Percentiles rank a stretch among this genome's conserved stretches.
phyloP scores from a whole-genome alignment of 768 basidiomycete species.

The Termitomyces bulborhizus region DNA sequence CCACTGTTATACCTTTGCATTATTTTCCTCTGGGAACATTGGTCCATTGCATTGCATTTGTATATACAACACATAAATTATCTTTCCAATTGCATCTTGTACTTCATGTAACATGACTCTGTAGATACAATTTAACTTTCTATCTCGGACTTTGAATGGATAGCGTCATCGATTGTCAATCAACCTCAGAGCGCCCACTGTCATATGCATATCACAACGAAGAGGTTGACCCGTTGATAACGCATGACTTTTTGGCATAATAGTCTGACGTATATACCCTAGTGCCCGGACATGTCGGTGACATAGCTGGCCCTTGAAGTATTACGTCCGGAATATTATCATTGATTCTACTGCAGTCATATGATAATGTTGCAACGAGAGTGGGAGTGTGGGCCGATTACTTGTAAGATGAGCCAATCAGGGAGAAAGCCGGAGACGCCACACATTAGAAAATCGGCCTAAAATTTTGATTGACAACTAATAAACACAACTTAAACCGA shows the following conservation, averaged over 20 bases:
- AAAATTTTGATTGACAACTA: background rate
- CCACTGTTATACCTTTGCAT: background rate
- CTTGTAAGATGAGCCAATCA: no score
- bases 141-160: background rate
- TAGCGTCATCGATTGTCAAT: background rate
- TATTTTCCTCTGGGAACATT: conserved; percentile 1
- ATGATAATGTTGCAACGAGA: background rate
- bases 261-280: no score
- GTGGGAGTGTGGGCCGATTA: background rate
- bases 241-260: no score
- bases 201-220: background rate
- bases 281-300: background rate
- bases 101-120: background rate
- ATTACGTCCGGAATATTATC: no score
- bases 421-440: background rate
- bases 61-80: conserved; percentile 5
- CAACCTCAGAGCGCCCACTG: background rate
- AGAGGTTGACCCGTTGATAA: no score
- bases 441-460: background rate
- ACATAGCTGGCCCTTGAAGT: no score
- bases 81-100: background rate
- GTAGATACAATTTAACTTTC: background rate
- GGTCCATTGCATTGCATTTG: background rate
- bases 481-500: background rate
- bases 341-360: background rate